Conservation (phyloP, 2,329 filamentous ascomycete genomes). For the Botryotinia narcissicola region DNA sequence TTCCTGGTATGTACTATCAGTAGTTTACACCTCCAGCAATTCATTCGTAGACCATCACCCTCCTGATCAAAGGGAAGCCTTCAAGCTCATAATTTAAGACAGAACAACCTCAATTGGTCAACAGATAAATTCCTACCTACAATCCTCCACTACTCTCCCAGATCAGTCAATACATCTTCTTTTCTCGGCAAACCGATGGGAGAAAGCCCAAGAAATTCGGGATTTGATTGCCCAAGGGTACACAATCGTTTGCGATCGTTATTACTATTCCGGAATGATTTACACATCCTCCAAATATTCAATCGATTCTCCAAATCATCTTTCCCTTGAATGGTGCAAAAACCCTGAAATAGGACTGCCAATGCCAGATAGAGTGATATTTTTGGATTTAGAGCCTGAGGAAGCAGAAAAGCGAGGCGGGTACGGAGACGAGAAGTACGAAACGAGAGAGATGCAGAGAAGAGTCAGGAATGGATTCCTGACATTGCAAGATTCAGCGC, state of each 20-base stretch:
- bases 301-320: constrained; percentile 43
- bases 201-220: constrained; percentile 47
- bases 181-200: constrained; percentile 73
- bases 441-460: constrained; percentile 77
- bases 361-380: constrained; percentile 81
- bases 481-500: constrained; percentile 44
- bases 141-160: constrained; percentile 56
- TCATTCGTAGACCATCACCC: background rate
- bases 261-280: constrained; percentile 91
- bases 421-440: constrained; percentile 86
- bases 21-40: background rate
- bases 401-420: constrained; percentile 75
- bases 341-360: constrained; percentile 83
- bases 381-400: constrained; percentile 76
- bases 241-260: constrained; percentile 84
- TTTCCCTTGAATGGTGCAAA: constrained; percentile 77
- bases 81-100: constrained; percentile 45
- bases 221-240: constrained; percentile 60
- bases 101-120: constrained; percentile 65
- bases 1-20: constrained; percentile 54
- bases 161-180: constrained; percentile 71
- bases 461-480: constrained; percentile 74
- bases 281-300: constrained; percentile 88
- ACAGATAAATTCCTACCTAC: constrained; percentile 67
- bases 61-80: background rate